A percentile compares a stretch with the other conserved stretches of the same genome.
Evolutionary conservation across 371 early-diverging fungal species (phyloP).

Genomic region (Apophysomyces trapeziformis): DNA sequence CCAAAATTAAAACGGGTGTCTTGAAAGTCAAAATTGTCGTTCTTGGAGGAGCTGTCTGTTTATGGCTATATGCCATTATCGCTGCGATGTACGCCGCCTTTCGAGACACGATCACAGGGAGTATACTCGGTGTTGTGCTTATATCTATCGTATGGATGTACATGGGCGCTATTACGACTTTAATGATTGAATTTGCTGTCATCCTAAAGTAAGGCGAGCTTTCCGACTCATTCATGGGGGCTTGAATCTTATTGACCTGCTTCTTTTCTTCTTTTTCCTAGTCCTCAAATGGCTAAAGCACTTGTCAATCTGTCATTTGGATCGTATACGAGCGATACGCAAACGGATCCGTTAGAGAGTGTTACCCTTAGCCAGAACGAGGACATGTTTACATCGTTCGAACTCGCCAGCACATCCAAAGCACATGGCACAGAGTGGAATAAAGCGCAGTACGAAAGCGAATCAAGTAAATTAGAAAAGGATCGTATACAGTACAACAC

Average conservation of each 20-base stretch:
- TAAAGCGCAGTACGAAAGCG: neutral
- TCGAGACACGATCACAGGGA: constrained; percentile 22
- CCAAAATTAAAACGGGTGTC: constrained; percentile 33
- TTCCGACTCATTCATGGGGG: neutral
- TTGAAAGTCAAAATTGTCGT: constrained; percentile 33
- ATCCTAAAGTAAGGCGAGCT: constrained; percentile 32
- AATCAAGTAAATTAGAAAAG: constrained; percentile 21
- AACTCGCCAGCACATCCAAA: neutral
- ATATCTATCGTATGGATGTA: constrained; percentile 35
- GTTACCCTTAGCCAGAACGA: neutral
- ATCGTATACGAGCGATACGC: neutral
- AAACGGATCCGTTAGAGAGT: constrained; percentile 10
- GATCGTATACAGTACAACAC: constrained; percentile 39
- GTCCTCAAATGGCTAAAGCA: constrained; percentile 25
- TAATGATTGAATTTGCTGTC: constrained; percentile 32
- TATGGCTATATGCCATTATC: constrained; percentile 32
- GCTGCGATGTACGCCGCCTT: constrained; percentile 30
- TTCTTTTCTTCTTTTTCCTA: neutral
- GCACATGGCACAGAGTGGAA: neutral
- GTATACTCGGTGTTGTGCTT: constrained; percentile 19
- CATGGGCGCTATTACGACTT: constrained; percentile 33
- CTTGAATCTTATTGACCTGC: neutral
- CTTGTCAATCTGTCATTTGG: constrained; percentile 15
- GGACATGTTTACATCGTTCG: neutral
- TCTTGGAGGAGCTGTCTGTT: constrained; percentile 21